A percentile compares a stretch with the other conserved stretches of the same genome.
Conservation (phyloP, 768 basidiomycete species). For the Amanita rubescens region DNA sequence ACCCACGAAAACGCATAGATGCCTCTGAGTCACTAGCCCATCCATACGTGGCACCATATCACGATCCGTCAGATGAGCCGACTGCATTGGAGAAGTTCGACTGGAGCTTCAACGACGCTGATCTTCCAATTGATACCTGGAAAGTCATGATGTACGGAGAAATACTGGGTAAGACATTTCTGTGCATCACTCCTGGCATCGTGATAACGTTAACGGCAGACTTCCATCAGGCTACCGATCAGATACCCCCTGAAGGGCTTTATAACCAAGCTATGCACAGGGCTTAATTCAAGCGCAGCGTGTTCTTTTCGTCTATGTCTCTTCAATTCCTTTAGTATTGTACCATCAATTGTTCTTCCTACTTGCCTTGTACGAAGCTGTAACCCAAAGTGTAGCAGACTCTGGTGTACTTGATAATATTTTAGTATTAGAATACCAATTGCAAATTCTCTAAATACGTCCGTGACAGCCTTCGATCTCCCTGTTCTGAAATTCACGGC, state of each 20-base stretch:
- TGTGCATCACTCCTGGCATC: not conserved
- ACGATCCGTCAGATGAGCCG: conserved; percentile 97
- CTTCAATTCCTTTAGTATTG: not conserved
- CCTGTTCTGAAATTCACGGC: not conserved
- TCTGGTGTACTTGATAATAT: conserved; percentile 2
- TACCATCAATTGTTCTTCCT: not conserved
- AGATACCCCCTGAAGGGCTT: not conserved
- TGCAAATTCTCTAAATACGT: not conserved
- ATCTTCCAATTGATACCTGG: conserved; percentile 97
- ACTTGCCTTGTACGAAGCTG: not conserved
- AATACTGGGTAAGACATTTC: conserved; percentile 70
- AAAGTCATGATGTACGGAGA: conserved; percentile 99
- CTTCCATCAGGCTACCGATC: conserved; percentile 63
- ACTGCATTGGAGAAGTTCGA: conserved; percentile 92
- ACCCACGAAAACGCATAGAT: conserved; percentile 94
- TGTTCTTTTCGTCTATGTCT: not conserved
- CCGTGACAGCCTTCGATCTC: too few species aligned
- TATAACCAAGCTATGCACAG: conserved; percentile 2
- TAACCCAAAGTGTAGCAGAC: not conserved
- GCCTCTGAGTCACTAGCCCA: conserved; percentile 86
- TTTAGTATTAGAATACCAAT: not conserved
- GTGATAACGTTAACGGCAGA: conserved; percentile 31
- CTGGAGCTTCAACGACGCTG: conserved; percentile 99
- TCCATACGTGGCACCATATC: conserved; percentile 94
- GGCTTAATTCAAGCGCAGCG: not conserved